Conservation (phyloP, 192 early-diverging fungal genomes). For the Backusella macrospora region DNA sequence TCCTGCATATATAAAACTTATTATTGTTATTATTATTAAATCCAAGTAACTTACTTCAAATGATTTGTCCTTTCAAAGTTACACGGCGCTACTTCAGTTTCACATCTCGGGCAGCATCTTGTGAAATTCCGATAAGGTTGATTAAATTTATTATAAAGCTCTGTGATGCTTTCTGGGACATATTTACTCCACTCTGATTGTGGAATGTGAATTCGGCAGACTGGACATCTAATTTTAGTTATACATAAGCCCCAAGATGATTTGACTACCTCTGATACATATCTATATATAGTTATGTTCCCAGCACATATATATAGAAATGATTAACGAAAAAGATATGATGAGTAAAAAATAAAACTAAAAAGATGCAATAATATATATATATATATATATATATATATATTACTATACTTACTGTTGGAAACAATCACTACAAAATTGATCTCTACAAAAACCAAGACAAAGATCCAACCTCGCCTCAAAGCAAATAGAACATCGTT, state of each 20-base stretch:
- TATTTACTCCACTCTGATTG: constrained; percentile 57
- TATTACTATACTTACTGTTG: constrained; percentile 10
- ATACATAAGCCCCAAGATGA: constrained; percentile 59
- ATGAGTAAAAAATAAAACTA: too few relatives aligned
- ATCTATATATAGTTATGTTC: constrained; percentile 24
- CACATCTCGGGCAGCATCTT: constrained; percentile 49
- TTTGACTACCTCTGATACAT: constrained; percentile 56
- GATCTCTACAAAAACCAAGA: constrained; percentile 58
- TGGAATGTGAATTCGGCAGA: constrained; percentile 50
- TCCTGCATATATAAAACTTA: background rate
- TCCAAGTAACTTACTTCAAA: background rate
- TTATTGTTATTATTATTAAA: background rate
- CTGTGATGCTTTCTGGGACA: constrained; percentile 43
- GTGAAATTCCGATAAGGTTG: constrained; percentile 54
- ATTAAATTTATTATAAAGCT: constrained; percentile 51
- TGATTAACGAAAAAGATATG: too few relatives aligned
- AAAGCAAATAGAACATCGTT: constrained; percentile 64
- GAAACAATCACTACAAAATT: constrained; percentile 58
- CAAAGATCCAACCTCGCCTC: constrained; percentile 58
- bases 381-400: too few relatives aligned
- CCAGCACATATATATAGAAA: too few relatives aligned
- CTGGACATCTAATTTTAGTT: constrained; percentile 58
- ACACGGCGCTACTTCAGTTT: constrained; percentile 45
- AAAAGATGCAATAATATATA: background rate
- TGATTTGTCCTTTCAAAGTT: constrained; percentile 18